Percentiles rank a stretch among this genome's conserved stretches.
These are phyloP conservation scores for Rhytidiadelphus loreus DNA, from an alignment of 225 moss, liverwort and hornwort genomes.

Conservation along the genomic window DNA sequence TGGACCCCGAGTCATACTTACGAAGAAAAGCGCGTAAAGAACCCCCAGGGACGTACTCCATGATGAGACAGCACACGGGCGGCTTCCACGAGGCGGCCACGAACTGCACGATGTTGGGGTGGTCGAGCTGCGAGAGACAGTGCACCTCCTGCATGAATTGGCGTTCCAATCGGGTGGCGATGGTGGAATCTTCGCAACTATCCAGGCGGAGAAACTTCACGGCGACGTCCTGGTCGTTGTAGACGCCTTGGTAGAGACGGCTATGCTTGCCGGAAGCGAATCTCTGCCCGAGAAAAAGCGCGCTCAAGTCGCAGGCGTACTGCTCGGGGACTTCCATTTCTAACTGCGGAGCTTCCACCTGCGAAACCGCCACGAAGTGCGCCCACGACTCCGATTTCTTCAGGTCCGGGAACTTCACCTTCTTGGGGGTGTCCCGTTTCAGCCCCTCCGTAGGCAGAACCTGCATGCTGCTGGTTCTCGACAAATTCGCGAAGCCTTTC, in stretches of 20 bases:
- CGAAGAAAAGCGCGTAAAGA: conserved; percentile 65
- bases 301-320: conserved; percentile 54
- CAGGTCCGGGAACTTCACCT: conserved; percentile 19
- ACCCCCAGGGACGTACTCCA: conserved; percentile 67
- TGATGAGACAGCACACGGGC: conserved; percentile 66
- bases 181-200: conserved; percentile 25
- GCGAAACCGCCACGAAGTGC: conserved; percentile 20
- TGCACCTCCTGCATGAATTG: conserved; percentile 85
- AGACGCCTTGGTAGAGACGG: conserved; percentile 75
- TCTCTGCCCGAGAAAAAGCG: conserved; percentile 54
- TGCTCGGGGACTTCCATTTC: conserved; percentile 37
- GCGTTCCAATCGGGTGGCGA: conserved; percentile 42
- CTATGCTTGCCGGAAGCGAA: conserved; percentile 72
- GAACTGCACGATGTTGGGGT: conserved; percentile 76
- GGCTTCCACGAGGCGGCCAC: conserved; percentile 62
- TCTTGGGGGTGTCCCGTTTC: background rate
- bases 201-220: conserved; percentile 74
- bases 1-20: conserved; percentile 20
- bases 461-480: conserved; percentile 17
- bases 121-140: conserved; percentile 57
- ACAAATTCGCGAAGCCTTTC: background rate
- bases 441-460: background rate
- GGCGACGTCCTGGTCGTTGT: conserved; percentile 67
- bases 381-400: conserved; percentile 36
- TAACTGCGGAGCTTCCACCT: conserved; percentile 9